These are phyloP conservation scores for Castanospermum australe DNA, from an alignment of 306 rosid species.

Conservation along the genomic window DNA sequence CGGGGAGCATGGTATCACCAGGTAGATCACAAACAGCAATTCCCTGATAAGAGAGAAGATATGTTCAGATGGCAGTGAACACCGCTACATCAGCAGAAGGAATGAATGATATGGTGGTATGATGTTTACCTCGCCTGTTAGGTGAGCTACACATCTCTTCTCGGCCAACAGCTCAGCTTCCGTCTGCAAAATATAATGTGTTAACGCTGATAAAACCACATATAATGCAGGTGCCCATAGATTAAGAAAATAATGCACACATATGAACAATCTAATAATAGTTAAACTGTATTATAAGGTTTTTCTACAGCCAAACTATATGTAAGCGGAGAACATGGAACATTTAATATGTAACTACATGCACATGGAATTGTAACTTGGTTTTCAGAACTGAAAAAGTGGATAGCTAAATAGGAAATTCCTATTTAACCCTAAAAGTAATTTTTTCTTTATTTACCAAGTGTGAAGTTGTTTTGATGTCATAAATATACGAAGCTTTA, in stretches of 20 bases:
- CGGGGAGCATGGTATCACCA: constrained; percentile 97
- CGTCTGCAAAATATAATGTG: constrained; percentile 49
- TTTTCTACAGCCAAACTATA: neutral
- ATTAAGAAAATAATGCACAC: neutral
- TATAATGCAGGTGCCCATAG: neutral
- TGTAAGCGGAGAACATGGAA: neutral
- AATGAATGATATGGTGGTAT: neutral
- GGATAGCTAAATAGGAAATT: neutral
- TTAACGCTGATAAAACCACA: neutral
- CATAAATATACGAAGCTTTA: neutral
- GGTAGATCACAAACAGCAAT: constrained; percentile 90
- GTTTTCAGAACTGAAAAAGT: neutral
- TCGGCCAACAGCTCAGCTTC: constrained; percentile 96
- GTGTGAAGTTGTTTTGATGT: neutral
- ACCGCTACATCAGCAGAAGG: neutral
- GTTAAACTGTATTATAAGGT: neutral
- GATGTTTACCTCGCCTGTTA: constrained; percentile 83
- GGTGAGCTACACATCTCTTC: constrained; percentile 96
- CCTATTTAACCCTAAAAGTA: neutral
- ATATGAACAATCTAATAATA: neutral
- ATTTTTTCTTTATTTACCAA: neutral
- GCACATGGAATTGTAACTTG: neutral
- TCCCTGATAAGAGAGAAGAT: constrained; percentile 49
- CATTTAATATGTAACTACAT: neutral
- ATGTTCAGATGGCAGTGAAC: constrained; percentile 3